These are phyloP conservation scores for Trichoderma asperellum DNA, from an alignment of 2,329 filamentous ascomycete genomes.

Conservation along the genomic window DNA sequence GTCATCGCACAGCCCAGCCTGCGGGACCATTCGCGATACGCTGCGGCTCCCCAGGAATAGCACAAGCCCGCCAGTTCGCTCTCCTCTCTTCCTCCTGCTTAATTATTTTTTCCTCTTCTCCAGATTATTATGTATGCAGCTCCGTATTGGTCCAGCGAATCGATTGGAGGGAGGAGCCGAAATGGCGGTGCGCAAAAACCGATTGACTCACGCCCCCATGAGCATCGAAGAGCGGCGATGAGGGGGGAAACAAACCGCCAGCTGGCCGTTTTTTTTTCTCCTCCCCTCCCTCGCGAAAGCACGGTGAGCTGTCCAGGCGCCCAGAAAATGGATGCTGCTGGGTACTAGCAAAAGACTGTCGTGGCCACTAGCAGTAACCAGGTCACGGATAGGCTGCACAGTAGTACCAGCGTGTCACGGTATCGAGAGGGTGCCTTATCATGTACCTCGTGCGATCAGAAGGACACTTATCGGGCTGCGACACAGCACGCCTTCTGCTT, in stretches of 20 bases:
- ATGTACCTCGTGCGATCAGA: not conserved
- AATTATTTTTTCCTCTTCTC: not conserved
- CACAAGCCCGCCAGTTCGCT: slow-evolving; percentile 15
- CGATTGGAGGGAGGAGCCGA: slow-evolving; percentile 1
- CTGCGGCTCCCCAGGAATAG: slow-evolving; percentile 13
- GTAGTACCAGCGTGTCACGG: not conserved
- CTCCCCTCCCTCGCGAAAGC: not conserved
- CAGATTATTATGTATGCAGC: not conserved
- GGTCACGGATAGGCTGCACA: not conserved
- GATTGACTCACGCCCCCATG: slow-evolving; percentile 8
- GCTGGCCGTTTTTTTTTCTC: not conserved
- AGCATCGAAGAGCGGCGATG: not conserved
- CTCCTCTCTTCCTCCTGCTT: too few species aligned
- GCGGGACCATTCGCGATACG: not conserved
- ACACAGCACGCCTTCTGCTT: slow-evolving; percentile 12
- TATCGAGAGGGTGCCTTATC: slow-evolving; percentile 12
- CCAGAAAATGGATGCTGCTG: not conserved
- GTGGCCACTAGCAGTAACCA: not conserved
- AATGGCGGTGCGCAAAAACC: slow-evolving; percentile 20
- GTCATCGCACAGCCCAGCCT: slow-evolving; percentile 18
- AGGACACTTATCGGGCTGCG: slow-evolving; percentile 18
- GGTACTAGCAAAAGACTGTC: not conserved
- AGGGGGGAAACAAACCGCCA: slow-evolving; percentile 20
- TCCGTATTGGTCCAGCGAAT: not conserved
- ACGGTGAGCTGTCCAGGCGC: slow-evolving; percentile 23